Evolutionary conservation across 129 eudicot species (phyloP).

Genomic region (Pulicaria dysenterica): DNA sequence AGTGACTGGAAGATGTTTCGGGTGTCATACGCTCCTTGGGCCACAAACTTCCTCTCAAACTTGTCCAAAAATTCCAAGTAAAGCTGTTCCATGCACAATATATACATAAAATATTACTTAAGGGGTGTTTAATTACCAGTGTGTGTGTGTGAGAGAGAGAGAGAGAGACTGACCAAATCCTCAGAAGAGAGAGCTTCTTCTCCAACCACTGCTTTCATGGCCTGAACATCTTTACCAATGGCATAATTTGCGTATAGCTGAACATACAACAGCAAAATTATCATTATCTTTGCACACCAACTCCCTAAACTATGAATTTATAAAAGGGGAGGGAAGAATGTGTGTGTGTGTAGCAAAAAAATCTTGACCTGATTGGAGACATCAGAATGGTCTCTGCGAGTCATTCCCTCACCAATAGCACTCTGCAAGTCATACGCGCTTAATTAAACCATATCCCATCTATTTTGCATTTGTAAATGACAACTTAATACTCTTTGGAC

Average conservation of each 20-base stretch:
- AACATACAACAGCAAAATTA: neutral
- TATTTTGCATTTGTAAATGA: neutral
- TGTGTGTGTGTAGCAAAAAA: neutral
- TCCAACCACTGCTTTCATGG: constrained; percentile 99
- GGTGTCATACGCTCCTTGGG: constrained; percentile 99
- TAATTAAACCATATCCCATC: constrained; percentile 19
- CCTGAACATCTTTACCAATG: constrained; percentile 98
- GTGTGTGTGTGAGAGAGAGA: no score
- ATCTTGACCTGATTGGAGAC: constrained; percentile 88
- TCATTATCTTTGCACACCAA: neutral
- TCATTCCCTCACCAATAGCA: constrained; percentile 99
- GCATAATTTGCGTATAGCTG: constrained; percentile 98
- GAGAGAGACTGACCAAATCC: constrained; percentile 67
- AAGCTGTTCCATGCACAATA: constrained; percentile 47
- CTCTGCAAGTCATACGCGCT: constrained; percentile 62
- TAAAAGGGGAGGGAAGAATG: neutral
- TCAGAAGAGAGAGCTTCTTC: constrained; percentile 99
- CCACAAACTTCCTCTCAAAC: constrained; percentile 97
- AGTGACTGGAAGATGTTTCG: constrained; percentile 97
- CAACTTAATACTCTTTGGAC: constrained; percentile 17
- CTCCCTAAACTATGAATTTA: constrained; percentile 3
- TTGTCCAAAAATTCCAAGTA: constrained; percentile 97
- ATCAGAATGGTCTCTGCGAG: constrained; percentile 97
- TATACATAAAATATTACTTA: neutral
- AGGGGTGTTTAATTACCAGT: no score